phyloP scores from a whole-genome alignment of 129 eudicot species.

The Deinandra increscens region DNA sequence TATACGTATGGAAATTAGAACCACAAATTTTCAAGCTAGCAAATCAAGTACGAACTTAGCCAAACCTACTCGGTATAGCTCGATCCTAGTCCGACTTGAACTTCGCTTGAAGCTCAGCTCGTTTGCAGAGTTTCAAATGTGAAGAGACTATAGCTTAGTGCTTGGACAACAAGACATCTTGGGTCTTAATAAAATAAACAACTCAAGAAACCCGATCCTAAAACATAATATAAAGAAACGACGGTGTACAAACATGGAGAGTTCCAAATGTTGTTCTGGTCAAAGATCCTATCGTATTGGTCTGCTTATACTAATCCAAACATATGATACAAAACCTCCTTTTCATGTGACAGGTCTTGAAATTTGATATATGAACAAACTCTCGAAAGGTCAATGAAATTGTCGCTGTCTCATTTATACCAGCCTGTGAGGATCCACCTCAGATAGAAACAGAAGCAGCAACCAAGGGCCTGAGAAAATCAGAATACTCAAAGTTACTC shows the following conservation, averaged over 20 bases:
- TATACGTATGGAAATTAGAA: too few species aligned
- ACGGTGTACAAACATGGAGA: neutral
- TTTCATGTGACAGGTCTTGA: neutral
- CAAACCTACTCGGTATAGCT: neutral
- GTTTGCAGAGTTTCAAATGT: too few species aligned
- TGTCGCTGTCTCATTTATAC: constrained; percentile 81
- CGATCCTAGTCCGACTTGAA: neutral
- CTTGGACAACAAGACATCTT: neutral
- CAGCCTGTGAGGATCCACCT: constrained; percentile 97
- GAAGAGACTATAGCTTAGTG: neutral
- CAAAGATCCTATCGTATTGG: neutral
- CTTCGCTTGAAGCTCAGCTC: neutral
- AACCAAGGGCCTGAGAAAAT: constrained; percentile 62
- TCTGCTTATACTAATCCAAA: constrained; percentile 9
- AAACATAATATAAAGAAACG: constrained; percentile 8
- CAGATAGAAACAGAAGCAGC: constrained; percentile 82
- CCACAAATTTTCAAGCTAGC: neutral
- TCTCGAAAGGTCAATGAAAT: constrained; percentile 8
- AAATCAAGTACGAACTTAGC: neutral
- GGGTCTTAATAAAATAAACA: neutral
- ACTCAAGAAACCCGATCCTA: neutral
- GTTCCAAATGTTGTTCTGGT: neutral
- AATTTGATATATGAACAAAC: neutral
- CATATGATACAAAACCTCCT: constrained; percentile 27
- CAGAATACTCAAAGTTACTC: neutral